phyloP scores from a whole-genome alignment of 768 basidiomycete genomes.

The Mycena galericulata region DNA sequence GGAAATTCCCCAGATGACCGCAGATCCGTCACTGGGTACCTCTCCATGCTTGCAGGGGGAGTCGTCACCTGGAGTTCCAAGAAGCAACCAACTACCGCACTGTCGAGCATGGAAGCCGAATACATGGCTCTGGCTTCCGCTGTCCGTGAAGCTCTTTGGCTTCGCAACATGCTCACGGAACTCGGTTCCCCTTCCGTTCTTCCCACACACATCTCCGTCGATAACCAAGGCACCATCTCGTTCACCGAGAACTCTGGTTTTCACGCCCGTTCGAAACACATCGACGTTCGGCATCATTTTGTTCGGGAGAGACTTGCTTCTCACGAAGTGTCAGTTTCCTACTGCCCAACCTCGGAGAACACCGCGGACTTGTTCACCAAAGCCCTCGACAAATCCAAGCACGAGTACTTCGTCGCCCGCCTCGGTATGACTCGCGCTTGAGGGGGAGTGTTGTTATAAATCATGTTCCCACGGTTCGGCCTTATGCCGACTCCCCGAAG shows the following conservation, averaged over 20 bases:
- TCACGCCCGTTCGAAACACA: slow-evolving; percentile 8
- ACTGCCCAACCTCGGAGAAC: slow-evolving; percentile 13
- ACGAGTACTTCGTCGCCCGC: slow-evolving; percentile 13
- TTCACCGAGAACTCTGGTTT: slow-evolving; percentile 6
- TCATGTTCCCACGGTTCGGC: too few species aligned
- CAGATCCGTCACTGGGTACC: slow-evolving; percentile 16
- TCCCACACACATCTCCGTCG: slow-evolving; percentile 5
- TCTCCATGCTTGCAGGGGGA: too few species aligned
- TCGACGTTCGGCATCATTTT: slow-evolving; percentile 8
- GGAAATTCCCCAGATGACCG: slow-evolving; percentile 4
- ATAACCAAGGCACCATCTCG: slow-evolving; percentile 3
- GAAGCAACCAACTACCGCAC: slow-evolving; percentile 6
- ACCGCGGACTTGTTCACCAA: slow-evolving; percentile 12
- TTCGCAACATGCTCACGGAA: slow-evolving; percentile 4
- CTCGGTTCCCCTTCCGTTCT: not conserved
- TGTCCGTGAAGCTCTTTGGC: slow-evolving; percentile 4
- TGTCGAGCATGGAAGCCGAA: slow-evolving; percentile 8
- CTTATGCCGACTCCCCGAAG: too few species aligned
- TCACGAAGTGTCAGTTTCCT: slow-evolving; percentile 16
- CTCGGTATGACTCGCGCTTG: slow-evolving; percentile 19
- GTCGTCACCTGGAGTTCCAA: slow-evolving; percentile 6
- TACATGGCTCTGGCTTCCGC: slow-evolving; percentile 6
- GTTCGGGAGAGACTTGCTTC: slow-evolving; percentile 9
- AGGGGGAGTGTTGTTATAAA: slow-evolving; percentile 14
- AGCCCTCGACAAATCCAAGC: slow-evolving; percentile 11